Percentiles rank a stretch among this genome's conserved stretches.
These are phyloP conservation scores for Tinospora cordifolia DNA, from an alignment of 164 flowering plant genomes.

Conservation along the genomic window DNA sequence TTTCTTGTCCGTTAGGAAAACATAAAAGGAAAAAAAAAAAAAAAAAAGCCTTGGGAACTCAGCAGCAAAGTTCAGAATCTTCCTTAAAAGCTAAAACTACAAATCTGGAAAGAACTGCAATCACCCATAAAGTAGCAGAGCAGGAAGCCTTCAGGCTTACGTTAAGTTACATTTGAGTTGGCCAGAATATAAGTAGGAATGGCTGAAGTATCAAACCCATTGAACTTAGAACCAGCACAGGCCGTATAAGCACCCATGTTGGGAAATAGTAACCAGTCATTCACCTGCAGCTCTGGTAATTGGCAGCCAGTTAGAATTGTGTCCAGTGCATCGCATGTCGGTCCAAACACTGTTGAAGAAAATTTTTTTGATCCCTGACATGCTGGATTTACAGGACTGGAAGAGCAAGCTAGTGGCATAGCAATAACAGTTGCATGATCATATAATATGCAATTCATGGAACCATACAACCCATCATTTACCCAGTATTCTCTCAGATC, in stretches of 20 bases:
- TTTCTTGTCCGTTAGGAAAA: too few species aligned
- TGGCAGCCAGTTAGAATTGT: constrained; percentile 24
- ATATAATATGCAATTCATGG: constrained; percentile 28
- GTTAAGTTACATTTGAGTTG: constrained; percentile 3
- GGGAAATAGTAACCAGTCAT: constrained; percentile 43
- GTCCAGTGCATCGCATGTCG: constrained; percentile 40
- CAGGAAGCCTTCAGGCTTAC: too few species aligned
- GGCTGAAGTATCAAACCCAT: constrained; percentile 31
- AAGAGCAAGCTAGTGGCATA: constrained; percentile 21
- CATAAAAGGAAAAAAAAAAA: too few species aligned
- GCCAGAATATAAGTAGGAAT: constrained; percentile 19
- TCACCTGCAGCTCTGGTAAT: constrained; percentile 39
- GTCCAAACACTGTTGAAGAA: constrained; percentile 42
- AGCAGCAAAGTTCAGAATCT: too few species aligned
- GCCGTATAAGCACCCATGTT: constrained; percentile 48
- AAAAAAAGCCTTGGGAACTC: too few species aligned
- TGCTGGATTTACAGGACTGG: constrained; percentile 22
- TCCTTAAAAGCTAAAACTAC: too few species aligned
- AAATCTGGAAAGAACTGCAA: too few species aligned
- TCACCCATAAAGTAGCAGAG: too few species aligned
- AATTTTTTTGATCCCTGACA: constrained; percentile 20
- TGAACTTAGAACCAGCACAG: constrained; percentile 39
- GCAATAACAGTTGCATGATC: constrained; percentile 27
- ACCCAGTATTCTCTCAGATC: constrained; percentile 46
- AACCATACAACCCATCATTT: constrained; percentile 51